Evolutionary conservation across 495 filamentous ascomycete genomes (phyloP).

Genomic region (Thermochaetoides thermophila): DNA sequence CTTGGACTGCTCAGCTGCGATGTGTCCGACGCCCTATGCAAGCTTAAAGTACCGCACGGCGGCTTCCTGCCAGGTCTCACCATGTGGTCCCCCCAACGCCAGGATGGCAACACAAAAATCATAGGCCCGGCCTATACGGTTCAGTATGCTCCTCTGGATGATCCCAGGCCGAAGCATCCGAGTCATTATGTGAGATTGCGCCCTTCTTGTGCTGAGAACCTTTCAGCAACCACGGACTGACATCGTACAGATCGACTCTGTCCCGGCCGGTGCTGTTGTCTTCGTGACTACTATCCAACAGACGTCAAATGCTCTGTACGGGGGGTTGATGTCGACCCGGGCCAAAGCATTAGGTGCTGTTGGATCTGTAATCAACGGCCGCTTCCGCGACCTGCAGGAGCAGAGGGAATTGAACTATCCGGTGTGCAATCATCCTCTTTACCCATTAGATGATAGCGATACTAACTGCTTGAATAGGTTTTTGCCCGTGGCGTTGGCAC

Average conservation of each 20-base stretch:
- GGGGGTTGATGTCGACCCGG: conserved; percentile 43
- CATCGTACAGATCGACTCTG: conserved; percentile 33
- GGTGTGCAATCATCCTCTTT: conserved; percentile 8
- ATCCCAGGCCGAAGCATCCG: conserved; percentile 29
- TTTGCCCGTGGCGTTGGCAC: conserved; percentile 42
- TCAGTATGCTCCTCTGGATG: conserved; percentile 32
- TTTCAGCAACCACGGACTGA: not conserved
- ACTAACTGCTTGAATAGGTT: conserved; percentile 12
- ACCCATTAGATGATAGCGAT: conserved; percentile 1
- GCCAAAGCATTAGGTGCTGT: conserved; percentile 32
- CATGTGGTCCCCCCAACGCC: conserved; percentile 40
- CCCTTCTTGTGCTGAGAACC: too few relatives aligned
- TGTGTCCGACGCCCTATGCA: conserved; percentile 33
- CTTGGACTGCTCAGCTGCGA: conserved; percentile 19
- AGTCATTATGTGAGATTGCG: conserved; percentile 38
- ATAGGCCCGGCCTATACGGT: conserved; percentile 45
- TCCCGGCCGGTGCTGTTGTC: conserved; percentile 36
- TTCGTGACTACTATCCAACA: conserved; percentile 38
- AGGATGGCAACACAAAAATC: conserved; percentile 37
- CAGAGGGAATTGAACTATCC: conserved; percentile 38
- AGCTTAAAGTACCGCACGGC: conserved; percentile 35
- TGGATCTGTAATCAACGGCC: conserved; percentile 40
- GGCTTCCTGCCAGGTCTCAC: conserved; percentile 43
- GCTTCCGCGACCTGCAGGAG: conserved; percentile 43
- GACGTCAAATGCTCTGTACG: conserved; percentile 41